A percentile compares a stretch with the other conserved stretches of the same genome.
Conservation (phyloP, 495 filamentous ascomycete genomes). For the Lophiostoma macrostomum region DNA sequence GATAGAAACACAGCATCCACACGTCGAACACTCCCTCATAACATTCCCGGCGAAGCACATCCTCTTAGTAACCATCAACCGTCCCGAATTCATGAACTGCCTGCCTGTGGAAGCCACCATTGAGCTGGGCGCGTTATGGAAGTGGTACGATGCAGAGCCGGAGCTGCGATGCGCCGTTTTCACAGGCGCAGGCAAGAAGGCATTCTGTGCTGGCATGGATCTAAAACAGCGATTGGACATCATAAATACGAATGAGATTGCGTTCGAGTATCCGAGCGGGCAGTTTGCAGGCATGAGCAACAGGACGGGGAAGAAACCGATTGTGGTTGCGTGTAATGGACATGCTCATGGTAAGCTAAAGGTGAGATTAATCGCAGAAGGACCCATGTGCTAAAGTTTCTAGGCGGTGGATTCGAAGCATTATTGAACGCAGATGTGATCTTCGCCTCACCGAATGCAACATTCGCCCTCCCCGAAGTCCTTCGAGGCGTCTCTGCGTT, state of each 20-base stretch:
- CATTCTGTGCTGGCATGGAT: conserved; percentile 38
- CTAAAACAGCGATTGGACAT: conserved; percentile 31
- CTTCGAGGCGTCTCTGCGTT: conserved; percentile 20
- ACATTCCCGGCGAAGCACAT: conserved; percentile 36
- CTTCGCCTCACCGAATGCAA: conserved; percentile 22
- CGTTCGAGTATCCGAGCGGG: conserved; percentile 17
- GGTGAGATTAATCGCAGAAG: too few relatives aligned
- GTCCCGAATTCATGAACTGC: conserved; percentile 34
- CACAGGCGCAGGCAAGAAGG: conserved; percentile 31
- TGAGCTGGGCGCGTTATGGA: conserved; percentile 35
- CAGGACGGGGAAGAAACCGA: conserved; percentile 27
- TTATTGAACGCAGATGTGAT: conserved; percentile 23
- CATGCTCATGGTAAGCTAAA: conserved; percentile 21
- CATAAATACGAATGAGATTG: conserved; percentile 13
- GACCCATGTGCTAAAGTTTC: neutral
- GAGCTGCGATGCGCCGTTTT: conserved; percentile 34
- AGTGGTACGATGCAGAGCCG: conserved; percentile 36
- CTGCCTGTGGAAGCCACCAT: conserved; percentile 32
- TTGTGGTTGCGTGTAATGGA: conserved; percentile 26
- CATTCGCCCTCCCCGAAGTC: conserved; percentile 24
- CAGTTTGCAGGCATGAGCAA: conserved; percentile 27
- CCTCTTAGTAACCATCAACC: conserved; percentile 37
- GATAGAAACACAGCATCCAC: conserved; percentile 32
- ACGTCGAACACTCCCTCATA: conserved; percentile 29
- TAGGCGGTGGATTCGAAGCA: conserved; percentile 20